These are phyloP conservation scores for Vanrija pseudolonga DNA, from an alignment of 1,284 basidiomycete genomes.

Conservation along the genomic window DNA sequence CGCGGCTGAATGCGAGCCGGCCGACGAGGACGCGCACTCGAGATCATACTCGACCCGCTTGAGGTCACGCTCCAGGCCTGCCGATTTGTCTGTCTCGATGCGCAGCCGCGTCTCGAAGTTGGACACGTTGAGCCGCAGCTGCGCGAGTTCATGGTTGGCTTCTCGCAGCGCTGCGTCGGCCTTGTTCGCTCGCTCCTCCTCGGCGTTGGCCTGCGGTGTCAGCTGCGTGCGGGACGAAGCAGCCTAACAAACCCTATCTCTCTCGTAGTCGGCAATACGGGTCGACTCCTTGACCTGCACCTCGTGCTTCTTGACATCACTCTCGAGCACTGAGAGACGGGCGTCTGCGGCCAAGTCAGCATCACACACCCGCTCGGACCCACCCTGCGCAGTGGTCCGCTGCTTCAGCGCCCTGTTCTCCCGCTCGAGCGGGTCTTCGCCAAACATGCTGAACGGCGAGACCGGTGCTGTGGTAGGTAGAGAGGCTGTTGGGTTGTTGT, in stretches of 20 bases:
- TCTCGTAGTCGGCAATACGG: neutral
- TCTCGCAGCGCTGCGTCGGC: slow-evolving; percentile 23
- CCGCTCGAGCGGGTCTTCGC: slow-evolving; percentile 41
- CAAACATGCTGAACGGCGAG: slow-evolving; percentile 29
- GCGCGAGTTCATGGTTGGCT: slow-evolving; percentile 29
- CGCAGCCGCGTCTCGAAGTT: slow-evolving; percentile 40
- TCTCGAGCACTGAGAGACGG: neutral
- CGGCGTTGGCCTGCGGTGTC: slow-evolving; percentile 23
- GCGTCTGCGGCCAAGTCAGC: neutral
- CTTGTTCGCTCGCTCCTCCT: slow-evolving; percentile 31
- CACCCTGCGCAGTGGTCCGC: slow-evolving; percentile 10
- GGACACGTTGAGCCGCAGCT: slow-evolving; percentile 31
- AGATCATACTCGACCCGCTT: slow-evolving; percentile 35
- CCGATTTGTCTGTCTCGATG: slow-evolving; percentile 23
- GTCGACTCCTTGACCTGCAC: neutral
- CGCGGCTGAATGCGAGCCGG: slow-evolving; percentile 1
- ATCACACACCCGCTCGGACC: neutral
- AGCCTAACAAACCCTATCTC: neutral
- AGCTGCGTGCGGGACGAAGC: neutral
- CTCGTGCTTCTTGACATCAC: neutral
- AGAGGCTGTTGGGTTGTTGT: neutral
- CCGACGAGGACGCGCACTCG: slow-evolving; percentile 3
- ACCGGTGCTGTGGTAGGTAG: neutral
- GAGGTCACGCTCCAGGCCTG: slow-evolving; percentile 35
- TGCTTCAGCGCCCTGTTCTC: slow-evolving; percentile 39